A percentile compares a stretch with the other conserved stretches of the same genome.
These are phyloP conservation scores for Pseudopithomyces chartarum DNA, from an alignment of 2,329 filamentous ascomycete genomes.

Conservation along the genomic window DNA sequence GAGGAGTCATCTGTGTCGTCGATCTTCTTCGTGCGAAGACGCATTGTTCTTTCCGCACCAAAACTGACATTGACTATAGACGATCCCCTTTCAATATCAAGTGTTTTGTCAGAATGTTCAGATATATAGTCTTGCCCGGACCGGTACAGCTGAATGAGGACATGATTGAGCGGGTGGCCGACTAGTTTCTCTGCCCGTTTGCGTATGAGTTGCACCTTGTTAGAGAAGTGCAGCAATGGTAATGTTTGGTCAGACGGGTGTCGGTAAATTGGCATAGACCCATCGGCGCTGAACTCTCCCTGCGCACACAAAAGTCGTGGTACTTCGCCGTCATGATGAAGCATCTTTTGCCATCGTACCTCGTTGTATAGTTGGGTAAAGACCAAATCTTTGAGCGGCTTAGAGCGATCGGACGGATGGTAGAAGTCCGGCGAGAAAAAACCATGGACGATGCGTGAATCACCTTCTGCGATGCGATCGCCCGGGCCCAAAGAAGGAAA, in stretches of 20 bases:
- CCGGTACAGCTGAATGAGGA: slow-evolving; percentile 92
- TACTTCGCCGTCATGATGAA: slow-evolving; percentile 87
- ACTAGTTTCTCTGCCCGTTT: slow-evolving; percentile 71
- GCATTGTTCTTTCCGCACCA: slow-evolving; percentile 90
- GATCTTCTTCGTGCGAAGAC: slow-evolving; percentile 78
- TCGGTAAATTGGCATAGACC: slow-evolving; percentile 86
- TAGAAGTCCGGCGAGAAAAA: slow-evolving; percentile 60
- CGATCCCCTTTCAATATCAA: slow-evolving; percentile 82
- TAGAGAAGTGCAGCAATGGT: slow-evolving; percentile 75
- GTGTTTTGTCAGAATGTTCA: slow-evolving; percentile 95
- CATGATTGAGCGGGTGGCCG: slow-evolving; percentile 86
- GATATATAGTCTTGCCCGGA: slow-evolving; percentile 88
- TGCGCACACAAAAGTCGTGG: slow-evolving; percentile 91
- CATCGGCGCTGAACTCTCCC: slow-evolving; percentile 70
- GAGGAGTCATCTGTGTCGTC: slow-evolving; percentile 27
- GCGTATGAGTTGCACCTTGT: slow-evolving; percentile 72
- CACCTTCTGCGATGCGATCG: slow-evolving; percentile 74
- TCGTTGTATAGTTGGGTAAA: slow-evolving; percentile 76
- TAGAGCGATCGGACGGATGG: slow-evolving; percentile 32
- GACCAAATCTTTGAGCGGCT: slow-evolving; percentile 59
- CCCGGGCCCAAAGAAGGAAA: slow-evolving; percentile 51
- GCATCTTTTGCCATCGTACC: slow-evolving; percentile 89
- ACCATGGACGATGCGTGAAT: slow-evolving; percentile 74
- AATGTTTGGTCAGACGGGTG: slow-evolving; percentile 91
- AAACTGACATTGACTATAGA: slow-evolving; percentile 92